Evolutionary conservation across 257 asterid species (phyloP), one percentile per base, ranked within the genome.

Genomic region (Leonotis leonurus): DNA sequence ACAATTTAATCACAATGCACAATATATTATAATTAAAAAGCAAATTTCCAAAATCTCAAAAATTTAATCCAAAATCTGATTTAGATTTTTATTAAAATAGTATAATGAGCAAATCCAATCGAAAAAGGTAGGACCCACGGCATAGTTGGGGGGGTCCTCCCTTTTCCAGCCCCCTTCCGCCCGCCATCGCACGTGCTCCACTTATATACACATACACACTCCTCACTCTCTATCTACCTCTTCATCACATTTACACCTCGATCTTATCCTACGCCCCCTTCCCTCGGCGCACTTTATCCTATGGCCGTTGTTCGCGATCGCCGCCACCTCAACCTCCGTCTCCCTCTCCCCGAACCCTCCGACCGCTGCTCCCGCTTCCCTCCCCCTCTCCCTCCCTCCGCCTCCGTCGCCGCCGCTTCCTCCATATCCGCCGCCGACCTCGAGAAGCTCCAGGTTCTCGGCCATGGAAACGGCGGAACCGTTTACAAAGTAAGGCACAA

Each of bases 391-490:
- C 7, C 52, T 46, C 1, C 72, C 43, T 0, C 82, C 17, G 7
- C 83, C 44, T 12, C 52, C 52, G 2, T 73, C 43, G 0, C 81
- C 29, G 0, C 69, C 14, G 0, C 83, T 7, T 8, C 80, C 4
- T 20, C 73, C 40, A 50, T 83, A 22, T 63, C 83, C 49, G 73
- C 79, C 10, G 64, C 88, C 16, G 95, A 90, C 57, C 73, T 87
- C 68, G 98, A 90, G 44, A 90, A 88, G 51, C 81, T 90, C 54
- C 77, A 77, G 14, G 98, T 90, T 55, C 76, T 90, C 54, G 98
- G 98, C 64, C 85, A 84, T 71, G 96, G 98, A 0, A 90, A 82
- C 76, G 89, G 98, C 12, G 98, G 98, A 10, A 88, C 94, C 0
- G 96, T 88, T 41, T 88, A 91, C 72, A 77, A 91, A 77, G 96